A percentile compares a stretch with the other conserved stretches of the same genome.
phyloP scores from a whole-genome alignment of 768 basidiomycete genomes.

The Kwoniella sp. region DNA sequence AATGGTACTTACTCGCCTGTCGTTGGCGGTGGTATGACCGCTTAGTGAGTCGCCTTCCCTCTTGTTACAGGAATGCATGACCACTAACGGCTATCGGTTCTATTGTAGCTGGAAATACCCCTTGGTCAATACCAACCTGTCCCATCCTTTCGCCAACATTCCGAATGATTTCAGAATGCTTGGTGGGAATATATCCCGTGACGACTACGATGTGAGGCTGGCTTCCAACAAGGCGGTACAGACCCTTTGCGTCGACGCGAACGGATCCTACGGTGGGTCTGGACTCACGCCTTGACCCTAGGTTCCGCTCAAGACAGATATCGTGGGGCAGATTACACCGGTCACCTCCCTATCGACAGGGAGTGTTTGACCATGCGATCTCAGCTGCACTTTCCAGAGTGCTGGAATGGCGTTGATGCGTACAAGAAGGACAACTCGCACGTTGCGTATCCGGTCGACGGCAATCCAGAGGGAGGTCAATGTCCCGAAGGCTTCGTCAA shows the following conservation, averaged over 20 bases:
- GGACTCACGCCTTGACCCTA: neutral
- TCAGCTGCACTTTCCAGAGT: slow-evolving; percentile 30
- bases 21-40: slow-evolving; percentile 14
- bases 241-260: slow-evolving; percentile 21
- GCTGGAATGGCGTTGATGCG: slow-evolving; percentile 32
- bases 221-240: slow-evolving; percentile 20
- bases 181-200: slow-evolving; percentile 20
- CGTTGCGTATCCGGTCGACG: slow-evolving; percentile 23
- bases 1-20: slow-evolving; percentile 25
- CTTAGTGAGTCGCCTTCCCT: slow-evolving; percentile 14
- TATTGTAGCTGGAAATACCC: slow-evolving; percentile 13
- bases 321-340: slow-evolving; percentile 7
- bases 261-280: slow-evolving; percentile 16
- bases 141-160: slow-evolving; percentile 15
- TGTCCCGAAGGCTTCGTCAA: slow-evolving; percentile 23
- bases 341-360: slow-evolving; percentile 12
- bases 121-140: slow-evolving; percentile 1
- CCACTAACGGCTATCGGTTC: neutral
- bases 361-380: slow-evolving; percentile 20
- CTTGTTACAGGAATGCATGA: neutral
- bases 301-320: neutral
- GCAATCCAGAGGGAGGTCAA: slow-evolving; percentile 17
- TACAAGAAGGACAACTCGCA: slow-evolving; percentile 28
- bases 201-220: slow-evolving; percentile 6
- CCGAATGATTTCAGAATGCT: slow-evolving; percentile 34